These are phyloP conservation scores for Diaporthe australafricana DNA, from an alignment of 2,329 filamentous ascomycete genomes.

Conservation along the genomic window DNA sequence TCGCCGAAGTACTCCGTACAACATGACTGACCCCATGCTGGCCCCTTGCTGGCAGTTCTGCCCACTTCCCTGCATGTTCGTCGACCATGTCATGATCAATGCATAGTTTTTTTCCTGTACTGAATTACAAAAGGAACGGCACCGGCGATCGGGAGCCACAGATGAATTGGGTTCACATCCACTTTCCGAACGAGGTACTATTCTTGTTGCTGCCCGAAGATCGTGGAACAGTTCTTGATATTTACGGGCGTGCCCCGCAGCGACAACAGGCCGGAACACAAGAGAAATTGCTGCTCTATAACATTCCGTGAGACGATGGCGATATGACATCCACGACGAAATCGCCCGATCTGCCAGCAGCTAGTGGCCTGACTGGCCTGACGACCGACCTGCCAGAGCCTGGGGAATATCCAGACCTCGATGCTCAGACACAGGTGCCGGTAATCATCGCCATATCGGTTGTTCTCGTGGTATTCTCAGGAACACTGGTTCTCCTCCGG, in stretches of 20 bases:
- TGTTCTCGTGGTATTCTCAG: slow-evolving; percentile 41
- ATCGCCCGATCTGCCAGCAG: slow-evolving; percentile 22
- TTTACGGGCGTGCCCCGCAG: not conserved
- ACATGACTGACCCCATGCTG: slow-evolving; percentile 18
- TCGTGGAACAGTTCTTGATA: not conserved
- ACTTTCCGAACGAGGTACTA: not conserved
- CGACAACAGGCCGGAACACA: not conserved
- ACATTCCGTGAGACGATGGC: slow-evolving; percentile 2
- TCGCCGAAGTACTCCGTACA: slow-evolving; percentile 16
- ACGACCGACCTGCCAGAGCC: slow-evolving; percentile 31
- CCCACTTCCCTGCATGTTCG: slow-evolving; percentile 22
- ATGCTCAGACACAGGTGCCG: slow-evolving; percentile 43
- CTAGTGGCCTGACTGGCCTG: slow-evolving; percentile 20
- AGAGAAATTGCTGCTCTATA: not conserved
- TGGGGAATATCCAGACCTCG: slow-evolving; percentile 40
- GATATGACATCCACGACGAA: slow-evolving; percentile 29
- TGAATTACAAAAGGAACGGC: slow-evolving; percentile 21
- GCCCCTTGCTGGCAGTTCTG: slow-evolving; percentile 3
- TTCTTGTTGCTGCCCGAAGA: not conserved
- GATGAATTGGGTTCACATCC: not conserved
- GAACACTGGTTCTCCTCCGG: slow-evolving; percentile 42
- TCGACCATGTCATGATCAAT: slow-evolving; percentile 24
- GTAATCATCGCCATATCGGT: slow-evolving; percentile 43
- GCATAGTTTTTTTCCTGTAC: not conserved
- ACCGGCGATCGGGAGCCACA: not conserved